These are phyloP conservation scores for Alternaria solani DNA, from an alignment of 2,329 filamentous ascomycete species.

Conservation along the genomic window DNA sequence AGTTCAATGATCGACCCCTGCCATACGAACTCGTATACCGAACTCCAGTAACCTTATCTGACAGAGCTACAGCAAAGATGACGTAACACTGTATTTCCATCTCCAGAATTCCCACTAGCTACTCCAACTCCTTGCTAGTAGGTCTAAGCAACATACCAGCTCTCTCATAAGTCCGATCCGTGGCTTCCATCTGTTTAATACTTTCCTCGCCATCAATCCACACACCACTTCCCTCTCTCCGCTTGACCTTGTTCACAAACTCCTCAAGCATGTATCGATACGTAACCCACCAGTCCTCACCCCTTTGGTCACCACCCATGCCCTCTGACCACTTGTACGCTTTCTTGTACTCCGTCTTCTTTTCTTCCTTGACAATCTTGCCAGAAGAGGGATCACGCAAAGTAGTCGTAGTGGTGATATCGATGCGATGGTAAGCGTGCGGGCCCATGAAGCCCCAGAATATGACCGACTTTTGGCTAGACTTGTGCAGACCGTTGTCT, in stretches of 20 bases:
- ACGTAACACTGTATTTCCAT: neutral
- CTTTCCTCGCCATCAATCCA: conserved; percentile 48
- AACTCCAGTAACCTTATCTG: neutral
- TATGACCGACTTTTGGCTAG: conserved; percentile 18
- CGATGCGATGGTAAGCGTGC: conserved; percentile 32
- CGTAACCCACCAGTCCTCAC: conserved; percentile 44
- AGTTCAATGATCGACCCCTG: neutral
- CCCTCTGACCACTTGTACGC: conserved; percentile 43
- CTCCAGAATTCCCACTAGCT: neutral
- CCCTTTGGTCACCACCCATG: conserved; percentile 29
- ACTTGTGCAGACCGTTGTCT: conserved; percentile 16
- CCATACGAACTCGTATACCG: neutral
- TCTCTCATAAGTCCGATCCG: conserved; percentile 48
- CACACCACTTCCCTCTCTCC: conserved; percentile 32
- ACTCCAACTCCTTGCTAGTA: conserved; percentile 23
- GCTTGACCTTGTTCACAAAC: conserved; percentile 46
- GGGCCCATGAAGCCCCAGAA: conserved; percentile 33
- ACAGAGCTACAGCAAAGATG: neutral
- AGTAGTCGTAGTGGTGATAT: conserved; percentile 17
- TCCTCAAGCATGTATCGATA: conserved; percentile 49
- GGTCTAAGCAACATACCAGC: conserved; percentile 35
- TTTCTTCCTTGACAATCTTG: conserved; percentile 17
- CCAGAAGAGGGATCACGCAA: conserved; percentile 9
- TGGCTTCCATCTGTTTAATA: conserved; percentile 46
- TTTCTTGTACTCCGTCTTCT: conserved; percentile 23